Conservation (phyloP, 2,329 filamentous ascomycete species). For the Aureobasidium mangrovei region DNA sequence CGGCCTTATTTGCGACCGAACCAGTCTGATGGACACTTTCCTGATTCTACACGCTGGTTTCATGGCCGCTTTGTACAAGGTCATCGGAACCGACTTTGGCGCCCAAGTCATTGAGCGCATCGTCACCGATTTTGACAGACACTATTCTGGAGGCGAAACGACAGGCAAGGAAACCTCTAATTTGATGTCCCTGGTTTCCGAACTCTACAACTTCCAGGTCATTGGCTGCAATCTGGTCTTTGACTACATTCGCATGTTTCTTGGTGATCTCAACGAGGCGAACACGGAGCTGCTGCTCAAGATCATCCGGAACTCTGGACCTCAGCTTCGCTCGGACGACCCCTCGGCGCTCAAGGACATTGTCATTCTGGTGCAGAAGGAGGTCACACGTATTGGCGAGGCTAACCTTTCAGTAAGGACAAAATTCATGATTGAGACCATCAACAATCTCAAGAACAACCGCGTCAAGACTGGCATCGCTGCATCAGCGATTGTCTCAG, state of each 20-base stretch:
- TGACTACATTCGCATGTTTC: slow-evolving; percentile 75
- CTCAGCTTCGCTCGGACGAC: slow-evolving; percentile 79
- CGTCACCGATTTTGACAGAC: slow-evolving; percentile 62
- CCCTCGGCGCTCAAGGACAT: slow-evolving; percentile 83
- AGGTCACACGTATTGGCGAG: slow-evolving; percentile 58
- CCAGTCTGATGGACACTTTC: slow-evolving; percentile 75
- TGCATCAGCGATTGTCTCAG: slow-evolving; percentile 63
- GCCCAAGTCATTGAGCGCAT: slow-evolving; percentile 74
- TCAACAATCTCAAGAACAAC: slow-evolving; percentile 91
- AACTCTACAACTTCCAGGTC: slow-evolving; percentile 88
- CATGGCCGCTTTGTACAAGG: slow-evolving; percentile 75
- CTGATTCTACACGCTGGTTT: slow-evolving; percentile 87
- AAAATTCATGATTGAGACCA: slow-evolving; percentile 95
- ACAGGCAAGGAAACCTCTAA: slow-evolving; percentile 60
- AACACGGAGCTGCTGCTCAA: slow-evolving; percentile 84
- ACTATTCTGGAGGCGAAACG: slow-evolving; percentile 48
- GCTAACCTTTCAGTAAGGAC: slow-evolving; percentile 73
- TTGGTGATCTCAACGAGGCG: slow-evolving; percentile 66
- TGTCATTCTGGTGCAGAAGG: slow-evolving; percentile 65
- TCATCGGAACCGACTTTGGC: slow-evolving; percentile 81
- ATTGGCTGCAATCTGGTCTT: slow-evolving; percentile 77
- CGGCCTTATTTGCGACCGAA: slow-evolving; percentile 68
- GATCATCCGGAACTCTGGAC: slow-evolving; percentile 71
- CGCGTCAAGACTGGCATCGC: slow-evolving; percentile 67
- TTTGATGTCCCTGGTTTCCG: slow-evolving; percentile 69